Percentiles rank a stretch among this genome's conserved stretches.
Conservation (phyloP, 129 eudicot species). For the Cynara cardunculus region DNA sequence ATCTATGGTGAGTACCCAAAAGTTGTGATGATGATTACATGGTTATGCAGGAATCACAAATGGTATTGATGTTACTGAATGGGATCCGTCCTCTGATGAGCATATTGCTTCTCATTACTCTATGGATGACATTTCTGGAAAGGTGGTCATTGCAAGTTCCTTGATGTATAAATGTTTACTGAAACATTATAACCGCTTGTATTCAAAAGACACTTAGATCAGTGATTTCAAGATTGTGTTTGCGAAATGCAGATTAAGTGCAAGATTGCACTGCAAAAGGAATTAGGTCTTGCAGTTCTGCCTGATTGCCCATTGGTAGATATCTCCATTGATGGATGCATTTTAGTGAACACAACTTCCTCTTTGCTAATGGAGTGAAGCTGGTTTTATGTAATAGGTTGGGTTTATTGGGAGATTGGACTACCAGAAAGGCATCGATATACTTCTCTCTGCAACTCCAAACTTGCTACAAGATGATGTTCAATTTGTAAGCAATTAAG, state of each 20-base stretch:
- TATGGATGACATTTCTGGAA: conserved; percentile 65
- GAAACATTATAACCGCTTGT: not conserved
- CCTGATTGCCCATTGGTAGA: conserved; percentile 93
- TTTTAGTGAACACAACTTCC: not conserved
- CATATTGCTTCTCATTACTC: conserved; percentile 63
- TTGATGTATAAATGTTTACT: not conserved
- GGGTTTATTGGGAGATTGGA: conserved; percentile 95
- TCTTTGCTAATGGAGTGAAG: not conserved
- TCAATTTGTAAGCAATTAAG: conserved; percentile 64
- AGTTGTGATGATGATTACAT: not conserved
- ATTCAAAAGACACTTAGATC: not conserved
- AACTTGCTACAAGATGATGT: conserved; percentile 78
- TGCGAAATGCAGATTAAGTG: conserved; percentile 53
- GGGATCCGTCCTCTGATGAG: conserved; percentile 70
- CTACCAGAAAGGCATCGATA: conserved; percentile 92
- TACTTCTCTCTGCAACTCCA: conserved; percentile 66
- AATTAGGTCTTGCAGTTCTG: conserved; percentile 76
- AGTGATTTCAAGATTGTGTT: conserved; percentile 5
- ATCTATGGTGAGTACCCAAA: not conserved
- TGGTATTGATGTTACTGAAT: conserved; percentile 62
- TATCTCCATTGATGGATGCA: not conserved
- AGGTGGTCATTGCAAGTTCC: conserved; percentile 39
- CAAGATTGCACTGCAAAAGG: conserved; percentile 76
- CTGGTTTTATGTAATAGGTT: conserved; percentile 37
- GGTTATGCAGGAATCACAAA: conserved; percentile 61